phyloP scores from a whole-genome alignment of 805 yeast genomes.

The Yamadazyma laniorum region DNA sequence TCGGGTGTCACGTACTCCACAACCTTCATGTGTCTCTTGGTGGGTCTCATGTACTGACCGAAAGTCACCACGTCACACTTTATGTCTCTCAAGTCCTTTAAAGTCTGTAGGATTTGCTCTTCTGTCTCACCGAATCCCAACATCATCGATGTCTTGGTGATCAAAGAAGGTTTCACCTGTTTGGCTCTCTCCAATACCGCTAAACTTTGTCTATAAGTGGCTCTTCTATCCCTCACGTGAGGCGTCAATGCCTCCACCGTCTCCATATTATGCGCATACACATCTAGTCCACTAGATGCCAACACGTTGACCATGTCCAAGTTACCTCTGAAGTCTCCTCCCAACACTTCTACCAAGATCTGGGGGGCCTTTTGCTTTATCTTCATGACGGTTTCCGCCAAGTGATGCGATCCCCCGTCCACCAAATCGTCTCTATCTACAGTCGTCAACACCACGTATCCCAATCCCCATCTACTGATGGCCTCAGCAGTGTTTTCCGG shows the following conservation, averaged over 20 bases:
- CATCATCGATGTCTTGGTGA: constrained; percentile 95
- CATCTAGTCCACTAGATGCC: constrained; percentile 88
- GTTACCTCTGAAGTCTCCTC: constrained; percentile 96
- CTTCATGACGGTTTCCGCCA: constrained; percentile 79
- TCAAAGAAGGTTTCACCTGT: constrained; percentile 63
- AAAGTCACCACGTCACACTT: constrained; percentile 94
- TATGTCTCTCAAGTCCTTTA: constrained; percentile 70
- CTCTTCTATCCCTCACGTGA: constrained; percentile 92
- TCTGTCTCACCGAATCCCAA: constrained; percentile 96
- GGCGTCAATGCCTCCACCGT: constrained; percentile 96
- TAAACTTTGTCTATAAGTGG: constrained; percentile 87
- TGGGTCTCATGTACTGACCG: constrained; percentile 99
- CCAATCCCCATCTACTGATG: constrained; percentile 95
- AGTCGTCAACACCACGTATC: constrained; percentile 94
- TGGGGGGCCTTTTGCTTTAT: constrained; percentile 89
- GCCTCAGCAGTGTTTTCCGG: constrained; percentile 99
- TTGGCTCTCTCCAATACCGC: constrained; percentile 80
- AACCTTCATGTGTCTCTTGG: constrained; percentile 97
- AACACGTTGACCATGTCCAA: constrained; percentile 72
- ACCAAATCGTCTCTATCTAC: constrained; percentile 93
- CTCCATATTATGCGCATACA: constrained; percentile 94
- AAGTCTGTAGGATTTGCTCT: constrained; percentile 75
- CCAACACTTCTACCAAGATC: constrained; percentile 85
- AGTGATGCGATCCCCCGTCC: constrained; percentile 92
- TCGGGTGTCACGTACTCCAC: constrained; percentile 94